These are phyloP conservation scores for Dalbergia cultrata DNA, from an alignment of 306 rosid genomes.

Conservation along the genomic window DNA sequence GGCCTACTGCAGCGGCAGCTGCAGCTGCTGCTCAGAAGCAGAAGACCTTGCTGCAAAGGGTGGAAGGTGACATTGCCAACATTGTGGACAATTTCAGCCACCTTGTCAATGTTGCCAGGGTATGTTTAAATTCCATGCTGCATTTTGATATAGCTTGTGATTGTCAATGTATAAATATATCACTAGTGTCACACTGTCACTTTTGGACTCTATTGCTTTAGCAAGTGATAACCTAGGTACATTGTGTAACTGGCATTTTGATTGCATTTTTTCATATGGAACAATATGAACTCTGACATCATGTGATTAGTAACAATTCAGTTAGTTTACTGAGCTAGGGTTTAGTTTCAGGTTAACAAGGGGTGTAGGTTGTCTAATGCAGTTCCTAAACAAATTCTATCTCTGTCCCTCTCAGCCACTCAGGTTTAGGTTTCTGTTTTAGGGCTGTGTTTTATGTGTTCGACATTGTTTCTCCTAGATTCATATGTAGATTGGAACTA, in stretches of 20 bases:
- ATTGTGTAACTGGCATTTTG: not conserved
- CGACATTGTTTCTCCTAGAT: not conserved
- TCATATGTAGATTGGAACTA: not conserved
- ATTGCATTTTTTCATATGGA: not conserved
- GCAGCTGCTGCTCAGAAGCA: slow-evolving; percentile 79
- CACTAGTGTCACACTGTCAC: not conserved
- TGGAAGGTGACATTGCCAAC: slow-evolving; percentile 71
- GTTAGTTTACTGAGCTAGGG: not conserved
- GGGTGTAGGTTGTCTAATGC: not conserved
- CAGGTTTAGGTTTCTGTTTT: not conserved
- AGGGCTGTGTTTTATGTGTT: not conserved
- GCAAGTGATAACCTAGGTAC: not conserved
- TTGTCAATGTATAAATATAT: too few species aligned
- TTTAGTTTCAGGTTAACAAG: not conserved
- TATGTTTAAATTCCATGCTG: slow-evolving; percentile 37
- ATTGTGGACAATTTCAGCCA: slow-evolving; percentile 91
- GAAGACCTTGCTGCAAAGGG: slow-evolving; percentile 74
- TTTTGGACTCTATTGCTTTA: not conserved
- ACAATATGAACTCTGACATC: not conserved
- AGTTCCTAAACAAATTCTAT: not conserved
- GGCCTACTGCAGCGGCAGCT: slow-evolving; percentile 64
- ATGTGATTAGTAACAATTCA: not conserved
- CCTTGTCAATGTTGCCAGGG: slow-evolving; percentile 88
- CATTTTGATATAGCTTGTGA: slow-evolving; percentile 5
- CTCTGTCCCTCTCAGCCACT: not conserved